These are phyloP conservation scores for Elasticomyces elasticus DNA, from an alignment of 495 filamentous ascomycete species.

Conservation along the genomic window DNA sequence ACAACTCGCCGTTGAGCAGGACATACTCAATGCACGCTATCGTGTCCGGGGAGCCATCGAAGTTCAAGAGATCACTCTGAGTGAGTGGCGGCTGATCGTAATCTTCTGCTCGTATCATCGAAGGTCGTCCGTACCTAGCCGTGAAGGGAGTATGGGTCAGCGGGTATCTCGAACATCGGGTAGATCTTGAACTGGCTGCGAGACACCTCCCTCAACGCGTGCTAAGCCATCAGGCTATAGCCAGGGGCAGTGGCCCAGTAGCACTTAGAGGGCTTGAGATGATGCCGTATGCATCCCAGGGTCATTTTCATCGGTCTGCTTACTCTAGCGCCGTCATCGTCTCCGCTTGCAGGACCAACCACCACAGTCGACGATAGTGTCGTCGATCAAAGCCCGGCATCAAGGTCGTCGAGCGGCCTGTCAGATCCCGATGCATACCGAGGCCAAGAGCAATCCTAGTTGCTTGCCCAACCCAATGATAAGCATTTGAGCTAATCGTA, in stretches of 20 bases:
- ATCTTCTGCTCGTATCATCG: neutral
- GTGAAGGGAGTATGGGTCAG: no score
- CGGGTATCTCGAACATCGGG: no score
- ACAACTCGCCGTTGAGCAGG: neutral
- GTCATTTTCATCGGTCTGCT: no score
- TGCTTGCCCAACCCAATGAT: conserved; percentile 2
- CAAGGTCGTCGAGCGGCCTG: neutral
- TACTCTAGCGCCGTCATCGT: neutral
- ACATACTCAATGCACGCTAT: neutral
- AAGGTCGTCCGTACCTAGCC: neutral
- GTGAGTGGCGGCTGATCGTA: neutral
- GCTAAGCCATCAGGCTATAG: no score
- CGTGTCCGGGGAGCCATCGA: neutral
- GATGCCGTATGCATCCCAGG: no score
- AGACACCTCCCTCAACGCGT: no score
- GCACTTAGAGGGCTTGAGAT: no score
- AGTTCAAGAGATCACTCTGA: neutral
- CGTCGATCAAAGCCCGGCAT: neutral
- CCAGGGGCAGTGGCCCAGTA: no score
- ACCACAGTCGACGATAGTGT: neutral
- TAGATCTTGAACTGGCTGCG: no score
- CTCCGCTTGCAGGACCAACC: neutral
- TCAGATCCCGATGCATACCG: conserved; percentile 4
- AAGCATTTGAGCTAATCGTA: neutral
- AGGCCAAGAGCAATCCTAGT: neutral